Evolutionary conservation across 768 basidiomycete species (phyloP).

Genomic region (Trametes elegans): DNA sequence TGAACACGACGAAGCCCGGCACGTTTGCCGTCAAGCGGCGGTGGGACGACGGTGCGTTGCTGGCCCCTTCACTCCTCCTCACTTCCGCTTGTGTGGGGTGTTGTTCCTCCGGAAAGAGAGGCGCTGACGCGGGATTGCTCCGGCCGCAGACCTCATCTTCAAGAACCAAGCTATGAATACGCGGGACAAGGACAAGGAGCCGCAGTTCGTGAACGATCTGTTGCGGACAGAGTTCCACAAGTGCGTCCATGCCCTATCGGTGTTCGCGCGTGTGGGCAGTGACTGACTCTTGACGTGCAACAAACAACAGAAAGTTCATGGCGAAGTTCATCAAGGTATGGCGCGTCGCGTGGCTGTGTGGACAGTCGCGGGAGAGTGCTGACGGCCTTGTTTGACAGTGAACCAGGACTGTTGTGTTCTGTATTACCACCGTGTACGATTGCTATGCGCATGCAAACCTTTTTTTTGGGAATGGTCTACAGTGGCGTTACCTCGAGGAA

Average conservation of each 20-base stretch:
- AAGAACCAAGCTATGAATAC: constrained; percentile 90
- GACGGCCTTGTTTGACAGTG: background rate
- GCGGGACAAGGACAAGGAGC: constrained; percentile 58
- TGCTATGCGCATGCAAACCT: too few relatives aligned
- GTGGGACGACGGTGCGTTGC: constrained; percentile 88
- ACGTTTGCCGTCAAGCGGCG: constrained; percentile 90
- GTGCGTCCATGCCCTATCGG: constrained; percentile 42
- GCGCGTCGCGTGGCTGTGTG: background rate
- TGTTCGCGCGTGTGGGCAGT: constrained; percentile 1
- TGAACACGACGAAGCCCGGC: constrained; percentile 73
- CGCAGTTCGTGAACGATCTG: constrained; percentile 94
- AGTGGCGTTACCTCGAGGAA: background rate
- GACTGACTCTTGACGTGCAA: background rate
- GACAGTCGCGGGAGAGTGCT: background rate
- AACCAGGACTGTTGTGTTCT: constrained; percentile 8
- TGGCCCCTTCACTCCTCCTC: background rate
- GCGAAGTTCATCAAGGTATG: constrained; percentile 83
- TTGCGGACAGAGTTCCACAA: constrained; percentile 92
- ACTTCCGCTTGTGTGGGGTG: background rate
- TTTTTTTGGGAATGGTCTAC: background rate
- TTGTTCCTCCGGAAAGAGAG: background rate
- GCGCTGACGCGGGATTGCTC: background rate
- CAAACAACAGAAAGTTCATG: constrained; percentile 79
- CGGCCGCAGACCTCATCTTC: constrained; percentile 81
- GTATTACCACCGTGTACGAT: background rate